Evolutionary conservation across 2,329 filamentous ascomycete species (phyloP).

Genomic region (Gyromitra esculenta): DNA sequence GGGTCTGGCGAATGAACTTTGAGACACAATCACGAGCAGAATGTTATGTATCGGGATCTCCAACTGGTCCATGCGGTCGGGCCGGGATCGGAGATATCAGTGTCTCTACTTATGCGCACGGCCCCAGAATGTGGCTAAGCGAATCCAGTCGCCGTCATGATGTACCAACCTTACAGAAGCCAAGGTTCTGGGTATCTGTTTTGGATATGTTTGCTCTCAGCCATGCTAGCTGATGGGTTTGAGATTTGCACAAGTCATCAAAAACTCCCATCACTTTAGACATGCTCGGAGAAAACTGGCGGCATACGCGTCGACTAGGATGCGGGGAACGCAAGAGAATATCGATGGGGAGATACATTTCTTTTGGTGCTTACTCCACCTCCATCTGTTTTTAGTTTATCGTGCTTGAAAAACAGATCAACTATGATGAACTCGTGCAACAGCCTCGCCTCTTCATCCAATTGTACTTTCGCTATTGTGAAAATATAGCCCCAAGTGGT

Average conservation of each 20-base stretch:
- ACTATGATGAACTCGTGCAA: slow-evolving; percentile 27
- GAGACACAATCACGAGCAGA: slow-evolving; percentile 27
- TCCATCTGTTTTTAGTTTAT: slow-evolving; percentile 22
- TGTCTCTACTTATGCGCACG: slow-evolving; percentile 46
- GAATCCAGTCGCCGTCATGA: slow-evolving; percentile 43
- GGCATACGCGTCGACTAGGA: slow-evolving; percentile 6
- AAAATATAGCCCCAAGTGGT: slow-evolving; percentile 2
- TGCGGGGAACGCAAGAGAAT: slow-evolving; percentile 19
- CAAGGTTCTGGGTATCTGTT: slow-evolving; percentile 46
- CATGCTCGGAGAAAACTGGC: slow-evolving; percentile 35
- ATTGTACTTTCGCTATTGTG: slow-evolving; percentile 13
- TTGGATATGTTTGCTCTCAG: slow-evolving; percentile 28
- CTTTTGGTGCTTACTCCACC: slow-evolving; percentile 36
- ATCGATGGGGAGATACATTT: slow-evolving; percentile 28
- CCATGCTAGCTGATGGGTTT: slow-evolving; percentile 27
- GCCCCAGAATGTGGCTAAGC: slow-evolving; percentile 49
- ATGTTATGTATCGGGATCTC: slow-evolving; percentile 48
- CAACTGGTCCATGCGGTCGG: slow-evolving; percentile 52
- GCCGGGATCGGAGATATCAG: slow-evolving; percentile 50
- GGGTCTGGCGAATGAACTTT: slow-evolving; percentile 26
- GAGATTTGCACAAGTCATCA: slow-evolving; percentile 35
- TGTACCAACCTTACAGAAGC: slow-evolving; percentile 39
- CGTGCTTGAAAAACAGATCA: slow-evolving; percentile 33
- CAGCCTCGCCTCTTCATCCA: slow-evolving; percentile 22
- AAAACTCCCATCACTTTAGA: slow-evolving; percentile 32